Evolutionary conservation across 148 eudicot genomes (phyloP).

Genomic region (Camellia granthamiana): DNA sequence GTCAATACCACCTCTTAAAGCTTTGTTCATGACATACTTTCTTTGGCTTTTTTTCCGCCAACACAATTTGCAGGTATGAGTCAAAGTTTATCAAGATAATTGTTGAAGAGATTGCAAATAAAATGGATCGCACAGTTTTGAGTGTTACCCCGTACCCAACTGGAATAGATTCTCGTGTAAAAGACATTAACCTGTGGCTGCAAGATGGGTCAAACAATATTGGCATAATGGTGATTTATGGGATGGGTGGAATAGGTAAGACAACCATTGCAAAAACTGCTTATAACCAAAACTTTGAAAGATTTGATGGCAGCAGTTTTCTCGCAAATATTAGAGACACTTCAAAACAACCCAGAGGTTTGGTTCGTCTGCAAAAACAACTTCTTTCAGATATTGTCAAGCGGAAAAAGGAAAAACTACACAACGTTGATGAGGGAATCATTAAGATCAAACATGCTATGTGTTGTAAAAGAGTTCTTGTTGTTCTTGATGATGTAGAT

Average conservation of each 20-base stretch:
- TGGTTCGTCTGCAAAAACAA: neutral
- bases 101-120: neutral
- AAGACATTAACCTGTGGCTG: neutral
- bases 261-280: neutral
- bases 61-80: neutral
- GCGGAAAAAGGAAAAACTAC: neutral
- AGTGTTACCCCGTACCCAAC: neutral
- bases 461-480: too few relatives aligned
- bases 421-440: constrained; percentile 3
- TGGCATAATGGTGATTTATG: neutral
- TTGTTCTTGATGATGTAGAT: too few relatives aligned
- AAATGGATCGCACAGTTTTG: neutral
- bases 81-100: neutral
- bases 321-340: neutral
- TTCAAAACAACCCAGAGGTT: neutral
- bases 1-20: too few relatives aligned
- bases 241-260: neutral
- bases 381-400: neutral
- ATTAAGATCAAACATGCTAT: too few relatives aligned
- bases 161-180: neutral
- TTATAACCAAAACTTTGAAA: neutral
- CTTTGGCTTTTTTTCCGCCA: neutral
- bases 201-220: neutral
- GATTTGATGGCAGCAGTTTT: neutral
- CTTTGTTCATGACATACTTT: too few relatives aligned